Base-by-base conservation (phyloP, 2,329 filamentous ascomycete species). In the Cercospora sp. region DNA sequence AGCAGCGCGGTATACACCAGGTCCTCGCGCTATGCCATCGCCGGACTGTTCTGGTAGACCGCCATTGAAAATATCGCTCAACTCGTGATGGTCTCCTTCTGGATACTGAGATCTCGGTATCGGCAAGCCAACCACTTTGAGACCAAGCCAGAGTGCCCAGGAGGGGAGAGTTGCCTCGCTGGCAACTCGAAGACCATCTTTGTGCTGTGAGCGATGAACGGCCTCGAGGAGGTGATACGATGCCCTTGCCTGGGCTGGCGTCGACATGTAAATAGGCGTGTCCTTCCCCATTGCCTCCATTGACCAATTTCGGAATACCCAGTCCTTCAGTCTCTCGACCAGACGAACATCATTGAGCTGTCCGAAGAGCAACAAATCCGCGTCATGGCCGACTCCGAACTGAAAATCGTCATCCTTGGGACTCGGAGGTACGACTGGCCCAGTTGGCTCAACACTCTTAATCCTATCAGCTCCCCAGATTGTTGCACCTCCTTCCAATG, bases 91-190 rank as follows among this genome's bases (percentile, higher is more conserved):
- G 18, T 77, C 74, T 36, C 74, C 69, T 7, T 64, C 65, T 3
- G 72, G 69, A 53, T 72, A 72, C 68, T 76, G 76, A 70, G 76
- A 81, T 0, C 75, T 74, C 3, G 79, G 80, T 31, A 79, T 75
- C 26, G 80, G 80, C 20, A 79, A 76, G 66, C 77, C 77, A 68
- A 92, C 89, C 2, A 89, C 87, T 79, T 93, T 93, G 60, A 93
- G 83, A 5, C 91, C 90, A 76, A 93, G 90, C 68, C 92, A 85
- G 13, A 93, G 83, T 0, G 90, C 87, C 64, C 89, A 90, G 90
- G 93, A 92, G 77, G 93, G 91, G 0, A 90, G 90, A 63, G 91
- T 91, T 77, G 92, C 90, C 36, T 87, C 84, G 75, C 93, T 90
- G 90, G 93, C 93, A 69, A 89, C 84, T 23, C 66, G 64, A 28